A percentile compares a stretch with the other conserved stretches of the same genome.
phyloP scores from a whole-genome alignment of 148 eudicot species.

The Persicaria tinctoria region DNA sequence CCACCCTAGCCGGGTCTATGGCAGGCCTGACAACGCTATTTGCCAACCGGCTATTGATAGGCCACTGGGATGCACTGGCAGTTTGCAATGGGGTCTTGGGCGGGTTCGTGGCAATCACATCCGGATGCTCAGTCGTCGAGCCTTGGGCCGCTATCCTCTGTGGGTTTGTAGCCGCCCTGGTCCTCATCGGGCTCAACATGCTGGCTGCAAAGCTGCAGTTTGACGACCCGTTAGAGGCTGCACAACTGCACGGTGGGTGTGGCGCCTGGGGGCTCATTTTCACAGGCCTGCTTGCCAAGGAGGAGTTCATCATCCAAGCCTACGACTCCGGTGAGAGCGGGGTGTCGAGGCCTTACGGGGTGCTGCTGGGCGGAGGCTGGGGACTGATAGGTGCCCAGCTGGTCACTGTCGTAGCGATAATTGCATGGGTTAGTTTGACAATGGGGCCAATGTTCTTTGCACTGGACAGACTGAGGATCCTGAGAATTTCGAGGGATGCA shows the following conservation, averaged over 20 bases:
- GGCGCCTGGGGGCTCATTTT: slow-evolving; percentile 71
- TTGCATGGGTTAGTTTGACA: slow-evolving; percentile 58
- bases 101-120: slow-evolving; percentile 67
- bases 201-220: slow-evolving; percentile 36
- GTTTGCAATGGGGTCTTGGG: slow-evolving; percentile 67
- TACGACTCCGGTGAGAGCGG: slow-evolving; percentile 41
- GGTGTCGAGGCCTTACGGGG: slow-evolving; percentile 41
- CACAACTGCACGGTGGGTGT: slow-evolving; percentile 68
- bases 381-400: slow-evolving; percentile 50
- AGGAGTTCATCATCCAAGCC: slow-evolving; percentile 46
- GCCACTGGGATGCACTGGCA: slow-evolving; percentile 64
- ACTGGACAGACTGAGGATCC: slow-evolving; percentile 34
- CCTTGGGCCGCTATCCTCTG: slow-evolving; percentile 75
- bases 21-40: slow-evolving; percentile 49
- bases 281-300: slow-evolving; percentile 57
- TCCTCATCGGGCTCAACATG: slow-evolving; percentile 48
- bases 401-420: slow-evolving; percentile 33
- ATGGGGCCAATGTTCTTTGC: slow-evolving; percentile 59
- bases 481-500: slow-evolving; percentile 50
- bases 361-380: slow-evolving; percentile 62
- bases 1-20: slow-evolving; percentile 52
- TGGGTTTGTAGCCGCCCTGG: slow-evolving; percentile 52
- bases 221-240: slow-evolving; percentile 63
- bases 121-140: slow-evolving; percentile 65
- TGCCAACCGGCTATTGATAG: slow-evolving; percentile 38